Evolutionary conservation across 352 stramenopile genomes (phyloP).

Genomic region (Globisporangium carolinianum): DNA sequence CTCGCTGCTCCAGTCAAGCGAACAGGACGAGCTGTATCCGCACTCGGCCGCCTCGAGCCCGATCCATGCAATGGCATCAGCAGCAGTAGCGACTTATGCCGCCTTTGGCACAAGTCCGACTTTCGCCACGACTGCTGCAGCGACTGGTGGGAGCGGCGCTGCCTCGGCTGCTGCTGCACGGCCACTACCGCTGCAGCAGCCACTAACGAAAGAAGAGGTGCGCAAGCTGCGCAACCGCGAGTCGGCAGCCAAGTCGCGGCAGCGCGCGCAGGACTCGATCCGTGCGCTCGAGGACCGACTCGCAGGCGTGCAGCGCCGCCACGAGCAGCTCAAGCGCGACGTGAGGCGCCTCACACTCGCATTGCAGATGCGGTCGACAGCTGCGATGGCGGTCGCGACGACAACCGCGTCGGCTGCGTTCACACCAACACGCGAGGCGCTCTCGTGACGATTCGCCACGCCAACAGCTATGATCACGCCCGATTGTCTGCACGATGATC

Average conservation of each 20-base stretch:
- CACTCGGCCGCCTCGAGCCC: no score
- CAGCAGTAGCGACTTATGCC: not conserved
- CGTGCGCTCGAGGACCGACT: conserved; percentile 14
- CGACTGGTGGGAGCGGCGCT: not conserved
- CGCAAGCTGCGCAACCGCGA: conserved; percentile 15
- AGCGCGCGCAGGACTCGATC: conserved; percentile 15
- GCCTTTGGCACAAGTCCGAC: not conserved
- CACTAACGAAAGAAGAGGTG: conserved; percentile 7
- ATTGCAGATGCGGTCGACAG: not conserved
- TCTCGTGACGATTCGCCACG: not conserved
- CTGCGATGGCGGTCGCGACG: not conserved
- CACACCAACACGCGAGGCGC: not conserved
- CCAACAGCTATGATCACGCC: not conserved
- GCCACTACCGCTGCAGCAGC: not conserved
- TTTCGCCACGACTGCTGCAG: not conserved
- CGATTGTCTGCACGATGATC: no score
- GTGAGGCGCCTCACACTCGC: not conserved
- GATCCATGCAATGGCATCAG: not conserved
- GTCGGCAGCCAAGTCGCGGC: conserved; percentile 15
- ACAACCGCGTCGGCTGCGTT: not conserved
- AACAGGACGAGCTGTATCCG: not conserved
- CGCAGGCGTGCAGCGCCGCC: not conserved
- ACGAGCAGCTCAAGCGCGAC: conserved; percentile 4
- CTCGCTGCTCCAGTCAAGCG: not conserved
- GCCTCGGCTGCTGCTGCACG: not conserved